A percentile compares a stretch with the other conserved stretches of the same genome.
These are phyloP conservation scores for Areca catechu DNA, from an alignment of 176 grass and related monocot genomes.

Conservation along the genomic window DNA sequence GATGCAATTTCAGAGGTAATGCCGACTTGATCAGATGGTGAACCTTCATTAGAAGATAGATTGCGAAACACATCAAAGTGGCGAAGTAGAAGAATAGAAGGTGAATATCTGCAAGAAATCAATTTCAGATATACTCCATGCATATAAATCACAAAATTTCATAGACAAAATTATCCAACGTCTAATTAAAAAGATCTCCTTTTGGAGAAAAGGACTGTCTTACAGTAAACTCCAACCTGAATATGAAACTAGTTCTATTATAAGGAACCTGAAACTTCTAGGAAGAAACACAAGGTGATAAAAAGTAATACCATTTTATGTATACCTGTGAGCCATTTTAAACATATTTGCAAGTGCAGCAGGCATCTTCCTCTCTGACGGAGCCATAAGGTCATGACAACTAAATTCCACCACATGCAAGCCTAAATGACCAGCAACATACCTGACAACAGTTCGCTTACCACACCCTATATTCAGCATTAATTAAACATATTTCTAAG, in stretches of 20 bases:
- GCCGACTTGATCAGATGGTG: slow-evolving; percentile 72
- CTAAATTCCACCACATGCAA: slow-evolving; percentile 86
- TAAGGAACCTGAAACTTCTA: no score
- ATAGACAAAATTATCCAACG: no score
- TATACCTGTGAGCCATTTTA: slow-evolving; percentile 75
- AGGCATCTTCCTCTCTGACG: slow-evolving; percentile 64
- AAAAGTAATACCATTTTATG: not conserved
- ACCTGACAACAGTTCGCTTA: slow-evolving; percentile 63
- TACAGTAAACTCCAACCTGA: no score
- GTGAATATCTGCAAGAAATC: slow-evolving; percentile 64
- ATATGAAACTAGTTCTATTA: no score
- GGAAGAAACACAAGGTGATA: not conserved
- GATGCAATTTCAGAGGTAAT: slow-evolving; percentile 65
- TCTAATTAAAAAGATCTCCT: not conserved
- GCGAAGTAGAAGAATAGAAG: slow-evolving; percentile 77
- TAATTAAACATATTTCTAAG: not conserved
- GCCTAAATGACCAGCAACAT: slow-evolving; percentile 61
- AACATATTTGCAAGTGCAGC: slow-evolving; percentile 66
- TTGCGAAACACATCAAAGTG: slow-evolving; percentile 74
- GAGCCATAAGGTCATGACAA: slow-evolving; percentile 69
- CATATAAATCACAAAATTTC: no score
- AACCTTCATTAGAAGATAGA: slow-evolving; percentile 59
- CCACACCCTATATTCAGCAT: slow-evolving; percentile 58
- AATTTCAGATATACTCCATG: not conserved
- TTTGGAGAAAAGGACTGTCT: not conserved